Evolutionary conservation across 805 yeast species (phyloP).

Genomic region (Torulaspora franciscae): DNA sequence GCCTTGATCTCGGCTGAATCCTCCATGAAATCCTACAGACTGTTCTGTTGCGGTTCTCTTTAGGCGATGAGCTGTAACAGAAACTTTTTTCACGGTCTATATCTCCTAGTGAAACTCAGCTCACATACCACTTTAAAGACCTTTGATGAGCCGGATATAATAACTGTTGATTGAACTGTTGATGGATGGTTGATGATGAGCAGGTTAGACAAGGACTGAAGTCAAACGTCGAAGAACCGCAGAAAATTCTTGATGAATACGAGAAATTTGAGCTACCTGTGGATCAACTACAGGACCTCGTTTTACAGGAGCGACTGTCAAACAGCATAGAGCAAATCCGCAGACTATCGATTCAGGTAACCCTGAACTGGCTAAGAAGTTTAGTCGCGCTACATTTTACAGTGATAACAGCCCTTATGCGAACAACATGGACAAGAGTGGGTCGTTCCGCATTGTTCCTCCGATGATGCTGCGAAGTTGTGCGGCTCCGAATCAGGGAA

Average conservation of each 20-base stretch:
- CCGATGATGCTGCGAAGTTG: conserved; percentile 11
- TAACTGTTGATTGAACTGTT: too few relatives aligned
- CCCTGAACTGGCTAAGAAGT: background rate
- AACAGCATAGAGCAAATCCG: conserved; percentile 1
- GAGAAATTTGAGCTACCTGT: background rate
- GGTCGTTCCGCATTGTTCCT: conserved; percentile 18
- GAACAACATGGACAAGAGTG: conserved; percentile 15
- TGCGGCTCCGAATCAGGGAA: background rate
- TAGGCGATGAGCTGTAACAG: background rate
- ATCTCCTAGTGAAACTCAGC: background rate
- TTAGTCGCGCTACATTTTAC: conserved; percentile 12
- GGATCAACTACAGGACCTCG: background rate
- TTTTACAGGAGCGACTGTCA: conserved; percentile 3
- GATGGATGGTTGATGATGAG: conserved; percentile 6
- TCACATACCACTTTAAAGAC: background rate
- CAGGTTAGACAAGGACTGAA: conserved; percentile 2
- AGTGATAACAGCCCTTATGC: conserved; percentile 13
- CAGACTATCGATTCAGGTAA: background rate
- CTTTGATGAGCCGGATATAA: background rate
- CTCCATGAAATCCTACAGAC: conserved; percentile 15
- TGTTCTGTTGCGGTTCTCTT: background rate
- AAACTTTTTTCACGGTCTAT: background rate
- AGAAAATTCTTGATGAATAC: background rate
- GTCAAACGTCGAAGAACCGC: conserved; percentile 1
- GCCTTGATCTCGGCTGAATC: conserved; percentile 30